Percentiles rank a stretch among this genome's conserved stretches.
Conservation (phyloP, 306 rosid species). For the Phaseolus lunatus region DNA sequence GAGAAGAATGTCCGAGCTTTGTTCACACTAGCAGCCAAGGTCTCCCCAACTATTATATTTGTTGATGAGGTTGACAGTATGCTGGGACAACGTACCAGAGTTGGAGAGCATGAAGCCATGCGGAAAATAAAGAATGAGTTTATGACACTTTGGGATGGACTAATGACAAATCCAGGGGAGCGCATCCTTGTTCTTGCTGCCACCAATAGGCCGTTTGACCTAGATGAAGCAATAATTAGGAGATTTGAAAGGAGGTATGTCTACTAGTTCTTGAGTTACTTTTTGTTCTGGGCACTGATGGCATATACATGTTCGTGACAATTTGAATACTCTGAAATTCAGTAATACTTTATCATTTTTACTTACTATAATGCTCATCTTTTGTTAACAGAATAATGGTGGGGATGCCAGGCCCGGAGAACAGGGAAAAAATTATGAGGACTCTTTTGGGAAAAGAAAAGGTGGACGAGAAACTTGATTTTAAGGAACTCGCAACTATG, state of each 20-base stretch:
- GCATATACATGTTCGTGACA: background rate
- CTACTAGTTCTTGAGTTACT: background rate
- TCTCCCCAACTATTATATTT: slow-evolving; percentile 93
- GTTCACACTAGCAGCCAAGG: slow-evolving; percentile 91
- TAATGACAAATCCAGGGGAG: slow-evolving; percentile 71
- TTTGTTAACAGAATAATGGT: slow-evolving; percentile 80
- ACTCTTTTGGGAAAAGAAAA: slow-evolving; percentile 81
- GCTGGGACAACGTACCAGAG: slow-evolving; percentile 94
- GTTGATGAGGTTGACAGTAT: slow-evolving; percentile 98
- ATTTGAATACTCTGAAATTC: slow-evolving; percentile 9
- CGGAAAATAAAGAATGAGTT: slow-evolving; percentile 95
- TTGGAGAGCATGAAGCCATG: slow-evolving; percentile 99
- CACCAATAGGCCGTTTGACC: slow-evolving; percentile 94
- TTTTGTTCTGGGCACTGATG: background rate
- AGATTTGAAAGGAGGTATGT: slow-evolving; percentile 89
- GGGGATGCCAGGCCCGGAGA: slow-evolving; percentile 76
- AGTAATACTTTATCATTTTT: slow-evolving; percentile 1
- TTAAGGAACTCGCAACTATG: slow-evolving; percentile 77
- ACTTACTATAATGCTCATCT: slow-evolving; percentile 16
- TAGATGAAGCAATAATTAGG: slow-evolving; percentile 94
- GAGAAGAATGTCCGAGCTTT: slow-evolving; percentile 96
- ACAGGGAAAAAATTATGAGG: slow-evolving; percentile 80
- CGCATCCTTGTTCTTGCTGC: slow-evolving; percentile 96
- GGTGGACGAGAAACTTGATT: slow-evolving; percentile 65
- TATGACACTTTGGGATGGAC: slow-evolving; percentile 95